These are phyloP conservation scores for Phialophora chinensis DNA, from an alignment of 2,329 filamentous ascomycete genomes.

Conservation along the genomic window DNA sequence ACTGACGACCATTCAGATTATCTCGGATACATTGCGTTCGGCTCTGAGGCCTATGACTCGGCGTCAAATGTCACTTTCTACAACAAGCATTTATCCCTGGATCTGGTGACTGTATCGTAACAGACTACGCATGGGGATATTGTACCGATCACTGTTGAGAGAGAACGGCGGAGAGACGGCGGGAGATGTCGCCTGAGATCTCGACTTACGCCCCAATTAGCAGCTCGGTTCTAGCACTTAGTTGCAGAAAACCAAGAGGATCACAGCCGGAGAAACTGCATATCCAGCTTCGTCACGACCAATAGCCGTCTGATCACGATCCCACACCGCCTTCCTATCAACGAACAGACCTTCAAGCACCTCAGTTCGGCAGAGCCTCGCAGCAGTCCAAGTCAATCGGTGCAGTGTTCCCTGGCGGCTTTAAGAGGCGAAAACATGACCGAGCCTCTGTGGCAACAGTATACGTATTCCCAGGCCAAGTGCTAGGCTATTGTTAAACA, in stretches of 20 bases:
- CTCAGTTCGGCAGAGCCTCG: background rate
- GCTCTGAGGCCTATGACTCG: constrained; percentile 58
- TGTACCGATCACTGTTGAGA: background rate
- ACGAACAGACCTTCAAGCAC: background rate
- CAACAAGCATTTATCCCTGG: constrained; percentile 46
- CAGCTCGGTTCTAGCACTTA: background rate
- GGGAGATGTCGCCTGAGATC: background rate
- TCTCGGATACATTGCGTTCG: constrained; percentile 60
- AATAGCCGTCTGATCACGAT: background rate
- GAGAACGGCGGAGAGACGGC: background rate
- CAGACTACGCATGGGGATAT: background rate
- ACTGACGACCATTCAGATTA: constrained; percentile 46
- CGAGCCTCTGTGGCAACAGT: constrained; percentile 1
- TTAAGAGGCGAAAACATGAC: background rate
- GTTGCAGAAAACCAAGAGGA: background rate
- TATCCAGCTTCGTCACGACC: background rate
- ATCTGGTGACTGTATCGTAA: constrained; percentile 35
- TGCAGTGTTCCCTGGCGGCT: background rate
- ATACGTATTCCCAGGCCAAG: background rate
- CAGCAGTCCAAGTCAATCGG: background rate
- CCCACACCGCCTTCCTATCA: background rate
- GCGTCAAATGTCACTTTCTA: constrained; percentile 56
- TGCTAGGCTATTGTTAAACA: background rate
- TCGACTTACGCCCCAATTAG: background rate
- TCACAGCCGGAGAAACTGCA: background rate